Evolutionary conservation across 495 filamentous ascomycete species (phyloP), one percentile per base, ranked within the genome.

Genomic region (Podospora didyma): DNA sequence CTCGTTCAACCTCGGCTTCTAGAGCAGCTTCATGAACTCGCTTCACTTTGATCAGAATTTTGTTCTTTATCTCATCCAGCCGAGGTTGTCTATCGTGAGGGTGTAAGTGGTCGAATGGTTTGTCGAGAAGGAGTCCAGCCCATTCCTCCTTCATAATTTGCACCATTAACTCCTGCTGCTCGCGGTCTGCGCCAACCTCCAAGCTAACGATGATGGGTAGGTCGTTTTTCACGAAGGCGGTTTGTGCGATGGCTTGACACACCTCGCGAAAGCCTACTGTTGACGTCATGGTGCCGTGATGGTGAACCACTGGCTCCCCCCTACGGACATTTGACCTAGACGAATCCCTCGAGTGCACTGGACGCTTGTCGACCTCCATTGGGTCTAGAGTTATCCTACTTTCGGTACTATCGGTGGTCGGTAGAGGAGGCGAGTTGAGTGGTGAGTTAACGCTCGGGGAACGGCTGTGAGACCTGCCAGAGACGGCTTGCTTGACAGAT

Each of bases 41-140:
- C 68, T 96, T 95, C 14, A 92, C 91, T 74, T 97, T 97, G 73
- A 97, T 83, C 16, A 97, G 71, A 50, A 97, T 96, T 67, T 92
- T 96, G 22, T 85, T 75, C 47, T 79, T 79, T 51, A 97, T 67
- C 23, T 89, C 80, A n/a, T 79, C 79, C 7, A 91, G 79, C 7
- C 76, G 77, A 1, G 93, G 93, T 17, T 93, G 80, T 10, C 76
- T 69, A n/a, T 77, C 68, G n/a, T 78, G 69, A 0, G 79, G 79
- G 44, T 73, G 57, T 48, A 69, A 74, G 24, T 62, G 46, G 7
- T 76, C 71, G 35, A 73, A 63, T 2, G 73, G 69, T 19, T 79
- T 66, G 24, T 91, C 83, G 2, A 96, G 76, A 10, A 97, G 76
- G 61, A 87, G 66, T 0, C 80, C 87, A 35, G 75, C 82, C 89